Conservation (phyloP, 176 grass and related monocot species). For the Triticum urartu region DNA sequence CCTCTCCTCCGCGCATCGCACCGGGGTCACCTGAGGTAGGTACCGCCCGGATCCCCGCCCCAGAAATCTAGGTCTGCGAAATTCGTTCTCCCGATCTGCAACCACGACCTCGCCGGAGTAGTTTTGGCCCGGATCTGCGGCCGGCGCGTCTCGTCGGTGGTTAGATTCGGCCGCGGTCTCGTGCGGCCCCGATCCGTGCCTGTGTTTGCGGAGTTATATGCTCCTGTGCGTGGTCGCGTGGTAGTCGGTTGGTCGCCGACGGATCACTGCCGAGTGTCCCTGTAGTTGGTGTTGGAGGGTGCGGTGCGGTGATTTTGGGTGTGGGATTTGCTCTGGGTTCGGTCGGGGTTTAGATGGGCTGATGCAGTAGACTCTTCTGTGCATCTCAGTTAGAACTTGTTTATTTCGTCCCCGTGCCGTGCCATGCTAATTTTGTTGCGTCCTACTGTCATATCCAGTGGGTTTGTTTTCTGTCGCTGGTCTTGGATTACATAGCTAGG, state of each 20-base stretch:
- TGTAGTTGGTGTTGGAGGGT: background rate
- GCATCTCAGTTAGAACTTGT: background rate
- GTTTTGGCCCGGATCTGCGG: background rate
- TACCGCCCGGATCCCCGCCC: background rate
- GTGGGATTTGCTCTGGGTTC: no score
- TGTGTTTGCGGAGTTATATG: background rate
- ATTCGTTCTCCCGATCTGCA: no score
- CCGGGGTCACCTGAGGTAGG: constrained; percentile 70
- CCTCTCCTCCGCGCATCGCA: background rate
- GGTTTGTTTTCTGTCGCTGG: background rate
- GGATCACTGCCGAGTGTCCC: background rate
- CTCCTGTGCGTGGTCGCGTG: background rate
- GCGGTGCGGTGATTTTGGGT: background rate
- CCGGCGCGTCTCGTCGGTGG: background rate
- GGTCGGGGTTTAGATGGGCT: background rate
- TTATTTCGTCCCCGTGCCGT: background rate
- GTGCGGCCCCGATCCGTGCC: background rate
- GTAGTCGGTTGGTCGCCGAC: background rate
- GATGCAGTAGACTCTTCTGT: background rate
- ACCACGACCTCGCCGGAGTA: background rate
- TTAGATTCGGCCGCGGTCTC: background rate
- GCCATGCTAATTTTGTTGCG: background rate
- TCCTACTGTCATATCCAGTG: background rate
- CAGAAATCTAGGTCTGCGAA: background rate
- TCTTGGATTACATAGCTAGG: background rate